These are phyloP conservation scores for Coprinopsis strossmayeri DNA, from an alignment of 768 basidiomycete genomes.

Conservation along the genomic window DNA sequence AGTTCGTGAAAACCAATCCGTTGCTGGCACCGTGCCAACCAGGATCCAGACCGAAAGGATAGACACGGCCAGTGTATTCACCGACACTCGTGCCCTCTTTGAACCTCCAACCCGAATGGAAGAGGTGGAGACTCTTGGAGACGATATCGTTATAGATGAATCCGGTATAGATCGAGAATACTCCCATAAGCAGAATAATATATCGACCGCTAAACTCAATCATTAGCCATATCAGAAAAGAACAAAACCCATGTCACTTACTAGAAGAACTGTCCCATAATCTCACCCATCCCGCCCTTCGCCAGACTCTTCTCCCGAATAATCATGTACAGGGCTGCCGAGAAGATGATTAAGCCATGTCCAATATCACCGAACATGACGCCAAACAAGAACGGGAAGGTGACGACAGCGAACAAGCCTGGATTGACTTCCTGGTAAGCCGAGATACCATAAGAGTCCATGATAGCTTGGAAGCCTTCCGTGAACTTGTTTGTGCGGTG, in stretches of 20 bases:
- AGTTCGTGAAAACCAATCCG: slow-evolving; percentile 89
- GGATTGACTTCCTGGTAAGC: slow-evolving; percentile 97
- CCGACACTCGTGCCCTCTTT: slow-evolving; percentile 34
- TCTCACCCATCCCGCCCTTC: slow-evolving; percentile 75
- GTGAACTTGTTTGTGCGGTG: slow-evolving; percentile 94
- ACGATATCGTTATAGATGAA: slow-evolving; percentile 99
- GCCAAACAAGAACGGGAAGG: slow-evolving; percentile 97
- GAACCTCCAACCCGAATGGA: slow-evolving; percentile 84
- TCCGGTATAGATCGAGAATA: slow-evolving; percentile 94
- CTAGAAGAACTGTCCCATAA: slow-evolving; percentile 88
- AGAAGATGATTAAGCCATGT: slow-evolving; percentile 80
- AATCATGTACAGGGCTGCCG: slow-evolving; percentile 81
- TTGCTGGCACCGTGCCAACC: slow-evolving; percentile 95
- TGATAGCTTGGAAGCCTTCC: slow-evolving; percentile 94
- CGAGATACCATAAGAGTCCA: slow-evolving; percentile 95
- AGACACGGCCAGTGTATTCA: slow-evolving; percentile 58
- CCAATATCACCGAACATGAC: slow-evolving; percentile 99
- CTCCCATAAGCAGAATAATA: slow-evolving; percentile 97
- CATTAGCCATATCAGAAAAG: slow-evolving; percentile 13
- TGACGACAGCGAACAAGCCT: slow-evolving; percentile 84
- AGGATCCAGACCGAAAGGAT: slow-evolving; percentile 93
- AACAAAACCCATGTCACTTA: slow-evolving; percentile 34
- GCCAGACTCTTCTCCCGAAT: slow-evolving; percentile 74
- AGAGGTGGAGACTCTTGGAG: slow-evolving; percentile 85
- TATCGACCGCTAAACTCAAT: slow-evolving; percentile 74